These are phyloP conservation scores for Cutaneotrichosporon spelunceum DNA, from an alignment of 1,284 basidiomycete genomes.

Conservation along the genomic window DNA sequence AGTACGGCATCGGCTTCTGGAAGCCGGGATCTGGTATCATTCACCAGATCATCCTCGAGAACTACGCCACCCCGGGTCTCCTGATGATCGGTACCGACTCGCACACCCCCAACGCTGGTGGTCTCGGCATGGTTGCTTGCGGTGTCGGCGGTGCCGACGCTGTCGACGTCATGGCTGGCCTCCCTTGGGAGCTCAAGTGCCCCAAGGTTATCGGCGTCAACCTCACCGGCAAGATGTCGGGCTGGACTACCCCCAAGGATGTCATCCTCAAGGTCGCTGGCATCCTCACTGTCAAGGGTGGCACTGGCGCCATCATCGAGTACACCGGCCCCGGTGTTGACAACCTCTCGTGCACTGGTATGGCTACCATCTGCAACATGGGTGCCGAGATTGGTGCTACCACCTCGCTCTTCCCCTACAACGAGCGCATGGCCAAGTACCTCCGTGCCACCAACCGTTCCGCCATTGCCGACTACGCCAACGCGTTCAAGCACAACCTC, in stretches of 20 bases:
- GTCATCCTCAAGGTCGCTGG: conserved; percentile 92
- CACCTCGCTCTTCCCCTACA: conserved; percentile 96
- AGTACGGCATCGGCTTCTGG: conserved; percentile 92
- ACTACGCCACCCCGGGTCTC: conserved; percentile 76
- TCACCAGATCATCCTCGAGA: conserved; percentile 98
- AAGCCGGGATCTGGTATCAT: conserved; percentile 84
- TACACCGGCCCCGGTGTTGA: conserved; percentile 95
- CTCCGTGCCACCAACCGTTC: conserved; percentile 83
- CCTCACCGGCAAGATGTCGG: conserved; percentile 79
- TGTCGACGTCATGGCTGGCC: conserved; percentile 96
- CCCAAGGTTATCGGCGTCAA: conserved; percentile 87
- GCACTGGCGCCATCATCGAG: conserved; percentile 93
- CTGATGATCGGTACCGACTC: conserved; percentile 71
- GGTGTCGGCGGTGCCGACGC: conserved; percentile 99
- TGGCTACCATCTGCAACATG: conserved; percentile 97
- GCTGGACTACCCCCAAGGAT: conserved; percentile 97
- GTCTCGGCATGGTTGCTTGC: conserved; percentile 95
- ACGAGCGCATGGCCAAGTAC: conserved; percentile 81
- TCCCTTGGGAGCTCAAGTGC: conserved; percentile 97
- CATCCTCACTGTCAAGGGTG: conserved; percentile 90
- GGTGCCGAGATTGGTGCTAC: conserved; percentile 99
- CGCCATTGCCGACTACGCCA: conserved; percentile 81
- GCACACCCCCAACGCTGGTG: conserved; percentile 97
- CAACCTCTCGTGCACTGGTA: conserved; percentile 87
- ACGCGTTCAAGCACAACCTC: conserved; percentile 74